These are phyloP conservation scores for Coemansia sp. DNA, from an alignment of 371 early-diverging fungal species.

Conservation along the genomic window DNA sequence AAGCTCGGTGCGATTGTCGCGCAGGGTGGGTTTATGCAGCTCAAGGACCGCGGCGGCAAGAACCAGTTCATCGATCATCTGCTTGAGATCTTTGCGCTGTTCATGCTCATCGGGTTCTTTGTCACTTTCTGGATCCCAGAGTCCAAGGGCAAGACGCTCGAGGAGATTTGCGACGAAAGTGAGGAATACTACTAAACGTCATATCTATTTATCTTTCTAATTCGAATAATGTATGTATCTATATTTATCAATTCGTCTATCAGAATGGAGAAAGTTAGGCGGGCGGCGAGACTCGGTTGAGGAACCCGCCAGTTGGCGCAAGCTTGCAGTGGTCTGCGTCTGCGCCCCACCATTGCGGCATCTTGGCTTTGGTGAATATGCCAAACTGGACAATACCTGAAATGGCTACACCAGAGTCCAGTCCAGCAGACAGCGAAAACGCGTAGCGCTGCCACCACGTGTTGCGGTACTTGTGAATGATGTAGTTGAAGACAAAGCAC, in stretches of 20 bases:
- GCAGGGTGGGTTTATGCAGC: constrained; percentile 70
- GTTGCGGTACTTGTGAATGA: constrained; percentile 56
- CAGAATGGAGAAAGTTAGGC: neutral
- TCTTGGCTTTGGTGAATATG: constrained; percentile 33
- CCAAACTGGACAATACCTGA: constrained; percentile 47
- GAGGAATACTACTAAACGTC: constrained; percentile 23
- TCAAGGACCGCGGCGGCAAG: constrained; percentile 69
- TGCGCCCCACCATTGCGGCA: constrained; percentile 48
- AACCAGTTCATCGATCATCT: constrained; percentile 66
- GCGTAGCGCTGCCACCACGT: constrained; percentile 73
- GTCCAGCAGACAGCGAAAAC: constrained; percentile 68
- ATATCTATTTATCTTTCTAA: neutral
- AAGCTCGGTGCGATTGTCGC: constrained; percentile 86
- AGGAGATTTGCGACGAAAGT: constrained; percentile 59
- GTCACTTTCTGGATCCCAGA: constrained; percentile 73
- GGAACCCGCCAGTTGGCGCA: constrained; percentile 39
- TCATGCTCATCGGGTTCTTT: constrained; percentile 73
- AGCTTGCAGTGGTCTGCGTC: constrained; percentile 46
- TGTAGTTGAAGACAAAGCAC: constrained; percentile 68
- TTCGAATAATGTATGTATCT: neutral
- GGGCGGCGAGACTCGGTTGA: constrained; percentile 7
- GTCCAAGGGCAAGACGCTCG: constrained; percentile 73
- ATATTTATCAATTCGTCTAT: too few relatives aligned
- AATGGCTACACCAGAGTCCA: constrained; percentile 64
- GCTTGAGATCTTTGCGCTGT: constrained; percentile 72